Conservation (phyloP, 192 early-diverging fungal genomes). For the Pilaira anomala region DNA sequence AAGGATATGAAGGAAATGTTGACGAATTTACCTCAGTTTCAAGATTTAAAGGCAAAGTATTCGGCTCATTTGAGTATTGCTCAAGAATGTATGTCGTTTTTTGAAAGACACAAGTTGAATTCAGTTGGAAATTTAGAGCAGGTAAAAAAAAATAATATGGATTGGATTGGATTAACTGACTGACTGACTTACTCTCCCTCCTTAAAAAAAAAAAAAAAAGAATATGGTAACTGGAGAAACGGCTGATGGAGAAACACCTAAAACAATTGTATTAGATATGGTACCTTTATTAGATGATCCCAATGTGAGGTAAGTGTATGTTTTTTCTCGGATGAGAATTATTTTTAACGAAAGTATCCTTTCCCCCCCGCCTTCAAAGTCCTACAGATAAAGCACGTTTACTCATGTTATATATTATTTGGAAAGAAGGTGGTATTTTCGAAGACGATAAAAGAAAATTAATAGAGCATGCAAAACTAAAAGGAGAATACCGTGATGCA, state of each 20-base stretch:
- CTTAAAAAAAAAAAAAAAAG: conserved; percentile 32
- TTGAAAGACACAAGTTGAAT: conserved; percentile 67
- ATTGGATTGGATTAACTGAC: neutral
- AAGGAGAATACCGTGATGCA: conserved; percentile 66
- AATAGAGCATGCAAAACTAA: conserved; percentile 65
- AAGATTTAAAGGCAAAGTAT: conserved; percentile 80
- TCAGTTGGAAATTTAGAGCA: conserved; percentile 76
- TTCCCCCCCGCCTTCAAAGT: neutral
- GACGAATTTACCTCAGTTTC: conserved; percentile 80
- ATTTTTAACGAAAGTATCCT: neutral
- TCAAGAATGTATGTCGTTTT: conserved; percentile 77
- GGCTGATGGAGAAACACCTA: conserved; percentile 60
- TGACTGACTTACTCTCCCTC: too few relatives aligned
- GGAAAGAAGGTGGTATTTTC: conserved; percentile 66
- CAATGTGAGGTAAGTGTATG: conserved; percentile 44
- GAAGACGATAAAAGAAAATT: conserved; percentile 73
- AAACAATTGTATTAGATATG: conserved; percentile 75
- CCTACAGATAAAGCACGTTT: conserved; percentile 70
- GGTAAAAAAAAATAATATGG: neutral
- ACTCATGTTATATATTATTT: conserved; percentile 80
- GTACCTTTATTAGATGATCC: conserved; percentile 75
- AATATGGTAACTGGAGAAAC: conserved; percentile 81
- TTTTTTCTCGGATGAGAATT: too few relatives aligned
- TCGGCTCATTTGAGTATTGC: conserved; percentile 82
- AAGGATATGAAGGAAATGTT: conserved; percentile 87